A percentile compares a stretch with the other conserved stretches of the same genome.
These are phyloP conservation scores for Amylocystis lapponica DNA, from an alignment of 768 basidiomycete species.

Conservation along the genomic window DNA sequence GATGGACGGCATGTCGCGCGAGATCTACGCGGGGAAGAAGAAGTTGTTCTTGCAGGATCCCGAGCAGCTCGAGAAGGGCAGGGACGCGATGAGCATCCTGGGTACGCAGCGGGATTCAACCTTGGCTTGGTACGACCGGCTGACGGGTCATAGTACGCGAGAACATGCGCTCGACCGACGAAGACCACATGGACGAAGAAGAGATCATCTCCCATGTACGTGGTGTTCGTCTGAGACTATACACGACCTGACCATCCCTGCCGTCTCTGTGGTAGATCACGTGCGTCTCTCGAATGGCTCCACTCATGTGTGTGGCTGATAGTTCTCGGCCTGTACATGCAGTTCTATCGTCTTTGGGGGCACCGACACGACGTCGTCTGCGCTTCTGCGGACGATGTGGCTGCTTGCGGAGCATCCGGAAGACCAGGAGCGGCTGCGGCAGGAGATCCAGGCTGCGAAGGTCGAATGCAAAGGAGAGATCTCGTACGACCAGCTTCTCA, in stretches of 20 bases:
- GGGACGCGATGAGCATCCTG: slow-evolving; percentile 37
- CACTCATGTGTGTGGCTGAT: too few species aligned
- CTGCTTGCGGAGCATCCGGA: slow-evolving; percentile 25
- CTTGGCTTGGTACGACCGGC: too few species aligned
- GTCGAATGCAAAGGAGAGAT: slow-evolving; percentile 24
- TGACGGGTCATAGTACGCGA: slow-evolving; percentile 27
- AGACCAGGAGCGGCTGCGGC: slow-evolving; percentile 29
- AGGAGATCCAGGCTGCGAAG: slow-evolving; percentile 21
- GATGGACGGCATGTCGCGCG: slow-evolving; percentile 25
- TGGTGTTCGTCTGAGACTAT: slow-evolving; percentile 16
- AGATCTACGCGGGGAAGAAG: slow-evolving; percentile 27
- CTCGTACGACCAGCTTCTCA: slow-evolving; percentile 15
- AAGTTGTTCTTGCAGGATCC: slow-evolving; percentile 11
- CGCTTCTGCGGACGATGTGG: slow-evolving; percentile 15
- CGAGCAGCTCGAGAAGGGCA: slow-evolving; percentile 16
- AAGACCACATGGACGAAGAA: slow-evolving; percentile 27
- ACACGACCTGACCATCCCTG: neutral
- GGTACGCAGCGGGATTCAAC: slow-evolving; percentile 20
- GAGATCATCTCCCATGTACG: slow-evolving; percentile 36
- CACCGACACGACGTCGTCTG: slow-evolving; percentile 23
- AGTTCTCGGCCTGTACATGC: neutral
- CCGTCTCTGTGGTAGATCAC: too few species aligned
- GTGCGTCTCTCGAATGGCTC: too few species aligned
- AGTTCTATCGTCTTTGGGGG: slow-evolving; percentile 22
- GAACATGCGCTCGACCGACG: slow-evolving; percentile 23